phyloP scores from a whole-genome alignment of 78 protist genomes.

The Tieghemostelium lacteum region DNA sequence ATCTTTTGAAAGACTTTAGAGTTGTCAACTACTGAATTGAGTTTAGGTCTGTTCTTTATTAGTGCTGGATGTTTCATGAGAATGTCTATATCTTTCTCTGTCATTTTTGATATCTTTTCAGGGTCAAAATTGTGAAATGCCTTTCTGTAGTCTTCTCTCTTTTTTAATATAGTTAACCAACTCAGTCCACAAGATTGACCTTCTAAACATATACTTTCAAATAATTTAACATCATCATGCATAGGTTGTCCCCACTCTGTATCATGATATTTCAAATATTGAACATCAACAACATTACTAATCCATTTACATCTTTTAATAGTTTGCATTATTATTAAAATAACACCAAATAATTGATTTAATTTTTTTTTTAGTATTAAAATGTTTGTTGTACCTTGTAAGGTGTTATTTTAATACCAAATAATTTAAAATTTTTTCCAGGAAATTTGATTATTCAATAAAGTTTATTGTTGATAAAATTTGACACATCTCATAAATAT shows the following conservation, averaged over 20 bases:
- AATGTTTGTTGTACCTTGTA: no score
- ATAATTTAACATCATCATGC: slow-evolving; percentile 9
- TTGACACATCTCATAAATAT: no score
- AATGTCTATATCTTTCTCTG: not conserved
- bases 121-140: slow-evolving; percentile 34
- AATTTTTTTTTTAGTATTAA: no score
- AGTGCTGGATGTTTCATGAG: slow-evolving; percentile 14
- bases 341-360: no score
- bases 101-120: slow-evolving; percentile 6
- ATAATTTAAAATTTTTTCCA: no score
- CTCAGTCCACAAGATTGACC: slow-evolving; percentile 24
- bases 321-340: no score
- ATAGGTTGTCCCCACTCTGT: slow-evolving; percentile 41
- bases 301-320: not conserved
- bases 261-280: slow-evolving; percentile 49
- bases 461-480: no score
- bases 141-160: not conserved
- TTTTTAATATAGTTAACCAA: slow-evolving; percentile 51
- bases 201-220: slow-evolving; percentile 64
- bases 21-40: slow-evolving; percentile 38
- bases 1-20: slow-evolving; percentile 18
- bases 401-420: no score
- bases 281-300: not conserved
- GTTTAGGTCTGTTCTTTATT: slow-evolving; percentile 38
- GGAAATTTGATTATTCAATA: no score